phyloP scores from a whole-genome alignment of 805 yeast genomes.

The Saccharomycopsis microspora region DNA sequence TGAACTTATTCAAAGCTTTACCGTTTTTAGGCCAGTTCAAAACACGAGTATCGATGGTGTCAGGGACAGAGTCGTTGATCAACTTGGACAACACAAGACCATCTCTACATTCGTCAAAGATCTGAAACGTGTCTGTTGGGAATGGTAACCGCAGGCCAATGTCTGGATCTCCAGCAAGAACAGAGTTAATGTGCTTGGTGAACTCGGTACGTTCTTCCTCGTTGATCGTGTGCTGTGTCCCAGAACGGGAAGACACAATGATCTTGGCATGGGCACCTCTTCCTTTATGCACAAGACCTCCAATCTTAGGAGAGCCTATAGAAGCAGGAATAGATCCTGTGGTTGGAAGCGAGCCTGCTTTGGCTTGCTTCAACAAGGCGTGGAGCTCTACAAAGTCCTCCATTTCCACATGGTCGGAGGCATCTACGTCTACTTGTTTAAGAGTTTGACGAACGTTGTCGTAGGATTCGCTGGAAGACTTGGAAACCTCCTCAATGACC shows the following conservation, averaged over 20 bases:
- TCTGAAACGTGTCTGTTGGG: constrained; percentile 87
- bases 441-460: constrained; percentile 92
- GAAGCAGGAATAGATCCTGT: constrained; percentile 18
- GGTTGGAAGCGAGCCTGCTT: constrained; percentile 18
- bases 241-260: constrained; percentile 71
- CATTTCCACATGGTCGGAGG: constrained; percentile 92
- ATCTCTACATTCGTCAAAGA: constrained; percentile 93
- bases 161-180: constrained; percentile 78
- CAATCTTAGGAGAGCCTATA: constrained; percentile 23
- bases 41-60: constrained; percentile 96
- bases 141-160: constrained; percentile 81
- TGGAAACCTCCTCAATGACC: constrained; percentile 73
- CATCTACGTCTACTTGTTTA: constrained; percentile 85
- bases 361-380: constrained; percentile 60
- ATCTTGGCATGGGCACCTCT: constrained; percentile 59
- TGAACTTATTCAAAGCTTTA: constrained; percentile 81
- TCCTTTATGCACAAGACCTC: constrained; percentile 35
- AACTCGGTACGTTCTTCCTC: constrained; percentile 95
- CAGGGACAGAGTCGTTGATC: constrained; percentile 96
- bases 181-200: constrained; percentile 90
- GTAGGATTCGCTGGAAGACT: constrained; percentile 70
- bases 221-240: constrained; percentile 91
- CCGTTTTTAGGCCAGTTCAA: constrained; percentile 77
- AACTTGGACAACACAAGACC: constrained; percentile 87
- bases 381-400: constrained; percentile 86